Percentiles rank a stretch among this genome's conserved stretches.
Conservation (phyloP, 352 stramenopile genomes). For the Globisporangium middletonii region DNA sequence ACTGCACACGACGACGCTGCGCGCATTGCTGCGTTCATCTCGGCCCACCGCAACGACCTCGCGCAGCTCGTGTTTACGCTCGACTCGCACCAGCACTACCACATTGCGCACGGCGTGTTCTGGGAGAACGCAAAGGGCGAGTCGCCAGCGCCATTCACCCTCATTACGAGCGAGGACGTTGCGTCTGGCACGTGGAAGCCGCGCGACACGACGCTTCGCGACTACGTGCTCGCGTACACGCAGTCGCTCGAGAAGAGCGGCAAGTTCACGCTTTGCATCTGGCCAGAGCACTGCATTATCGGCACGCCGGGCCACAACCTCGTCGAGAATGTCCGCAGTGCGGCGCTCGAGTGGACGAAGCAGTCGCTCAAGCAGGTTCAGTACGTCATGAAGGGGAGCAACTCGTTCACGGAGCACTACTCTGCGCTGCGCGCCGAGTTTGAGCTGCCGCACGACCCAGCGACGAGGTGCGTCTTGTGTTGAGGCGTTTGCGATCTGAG, state of each 20-base stretch:
- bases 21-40: constrained; percentile 88
- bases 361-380: constrained; percentile 53
- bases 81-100: constrained; percentile 94
- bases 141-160: constrained; percentile 88
- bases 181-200: constrained; percentile 45
- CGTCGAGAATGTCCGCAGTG: constrained; percentile 73
- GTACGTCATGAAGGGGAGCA: constrained; percentile 93
- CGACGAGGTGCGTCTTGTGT: constrained; percentile 35
- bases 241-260: constrained; percentile 77
- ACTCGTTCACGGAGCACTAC: constrained; percentile 96
- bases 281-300: constrained; percentile 97
- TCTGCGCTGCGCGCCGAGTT: constrained; percentile 93
- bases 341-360: constrained; percentile 84
- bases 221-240: constrained; percentile 91
- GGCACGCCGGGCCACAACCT: constrained; percentile 89
- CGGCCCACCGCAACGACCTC: constrained; percentile 44
- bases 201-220: constrained; percentile 53
- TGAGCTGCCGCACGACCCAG: constrained; percentile 62
- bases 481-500: not conserved
- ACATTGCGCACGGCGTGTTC: constrained; percentile 94
- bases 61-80: constrained; percentile 92
- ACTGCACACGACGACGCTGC: constrained; percentile 86
- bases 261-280: constrained; percentile 93
- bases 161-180: constrained; percentile 87
- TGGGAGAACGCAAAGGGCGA: constrained; percentile 75